Evolutionary conservation across 225 moss, liverwort and hornwort species (phyloP).

Genomic region (Pleurozium schreberi): DNA sequence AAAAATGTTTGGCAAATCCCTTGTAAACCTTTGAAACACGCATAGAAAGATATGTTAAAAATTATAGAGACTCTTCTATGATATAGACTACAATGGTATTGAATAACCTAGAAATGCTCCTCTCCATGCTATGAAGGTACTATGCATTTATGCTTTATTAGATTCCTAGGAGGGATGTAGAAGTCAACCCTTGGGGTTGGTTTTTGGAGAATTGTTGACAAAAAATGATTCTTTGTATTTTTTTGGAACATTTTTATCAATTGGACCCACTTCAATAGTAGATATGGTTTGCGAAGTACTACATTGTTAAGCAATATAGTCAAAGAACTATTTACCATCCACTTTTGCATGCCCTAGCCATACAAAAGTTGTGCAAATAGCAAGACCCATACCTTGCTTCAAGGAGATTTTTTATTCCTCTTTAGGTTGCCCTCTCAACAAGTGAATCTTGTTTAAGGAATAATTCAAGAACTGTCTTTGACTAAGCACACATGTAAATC

Average conservation of each 20-base stretch:
- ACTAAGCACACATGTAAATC: rapidly evolving
- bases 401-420: neutral
- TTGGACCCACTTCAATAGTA: rapidly evolving
- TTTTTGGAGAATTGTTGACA: neutral
- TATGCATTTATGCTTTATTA: neutral
- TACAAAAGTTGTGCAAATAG: neutral
- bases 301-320: neutral
- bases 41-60: neutral
- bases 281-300: neutral
- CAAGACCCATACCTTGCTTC: rapidly evolving
- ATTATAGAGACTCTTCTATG: neutral
- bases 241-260: no score
- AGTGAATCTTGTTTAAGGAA: neutral
- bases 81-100: neutral
- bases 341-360: neutral
- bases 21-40: no score
- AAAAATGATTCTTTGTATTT: neutral
- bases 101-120: neutral
- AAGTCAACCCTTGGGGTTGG: no score
- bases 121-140: rapidly evolving
- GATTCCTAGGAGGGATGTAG: neutral
- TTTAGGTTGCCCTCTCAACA: rapidly evolving
- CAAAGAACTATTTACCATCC: neutral
- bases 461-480: neutral
- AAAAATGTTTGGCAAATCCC: no score